A percentile compares a stretch with the other conserved stretches of the same genome.
Conservation (phyloP, 1,139 yeast genomes). For the Suhomyces bokatorum region DNA sequence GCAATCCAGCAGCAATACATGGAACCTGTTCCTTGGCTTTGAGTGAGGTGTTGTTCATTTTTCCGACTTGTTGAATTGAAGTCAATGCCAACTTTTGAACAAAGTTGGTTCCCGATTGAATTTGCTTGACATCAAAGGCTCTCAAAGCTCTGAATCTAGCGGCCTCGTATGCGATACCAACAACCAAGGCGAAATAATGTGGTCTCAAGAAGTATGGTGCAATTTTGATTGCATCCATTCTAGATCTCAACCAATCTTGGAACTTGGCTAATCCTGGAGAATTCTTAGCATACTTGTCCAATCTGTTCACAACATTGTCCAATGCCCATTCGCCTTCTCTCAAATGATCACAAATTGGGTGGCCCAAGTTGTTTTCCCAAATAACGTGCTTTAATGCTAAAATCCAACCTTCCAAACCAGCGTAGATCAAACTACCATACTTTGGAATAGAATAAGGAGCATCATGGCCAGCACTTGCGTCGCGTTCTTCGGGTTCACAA, state of each 20-base stretch:
- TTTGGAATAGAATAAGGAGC: conserved; percentile 78
- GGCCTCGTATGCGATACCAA: conserved; percentile 83
- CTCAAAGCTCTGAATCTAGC: conserved; percentile 67
- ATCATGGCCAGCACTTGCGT: conserved; percentile 65
- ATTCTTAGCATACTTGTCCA: conserved; percentile 51
- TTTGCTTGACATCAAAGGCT: conserved; percentile 47
- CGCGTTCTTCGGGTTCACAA: conserved; percentile 87
- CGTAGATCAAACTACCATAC: conserved; percentile 72
- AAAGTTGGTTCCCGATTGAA: conserved; percentile 67
- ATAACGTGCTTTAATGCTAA: conserved; percentile 65
- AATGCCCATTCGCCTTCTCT: conserved; percentile 89
- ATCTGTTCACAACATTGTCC: conserved; percentile 68
- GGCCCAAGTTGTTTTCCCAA: conserved; percentile 73
- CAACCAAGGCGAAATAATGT: conserved; percentile 76
- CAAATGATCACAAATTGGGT: conserved; percentile 77
- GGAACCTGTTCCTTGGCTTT: conserved; percentile 64
- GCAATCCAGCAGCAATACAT: conserved; percentile 92
- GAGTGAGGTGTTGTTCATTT: conserved; percentile 72
- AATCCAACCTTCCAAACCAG: conserved; percentile 94
- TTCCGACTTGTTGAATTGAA: conserved; percentile 85
- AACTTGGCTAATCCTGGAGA: conserved; percentile 52
- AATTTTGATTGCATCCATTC: conserved; percentile 63
- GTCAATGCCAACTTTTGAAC: conserved; percentile 79
- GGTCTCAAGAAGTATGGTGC: conserved; percentile 85
- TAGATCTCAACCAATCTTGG: conserved; percentile 64